Conservation (phyloP, 345 rosid species). For the Lumnitzera racemosa region DNA sequence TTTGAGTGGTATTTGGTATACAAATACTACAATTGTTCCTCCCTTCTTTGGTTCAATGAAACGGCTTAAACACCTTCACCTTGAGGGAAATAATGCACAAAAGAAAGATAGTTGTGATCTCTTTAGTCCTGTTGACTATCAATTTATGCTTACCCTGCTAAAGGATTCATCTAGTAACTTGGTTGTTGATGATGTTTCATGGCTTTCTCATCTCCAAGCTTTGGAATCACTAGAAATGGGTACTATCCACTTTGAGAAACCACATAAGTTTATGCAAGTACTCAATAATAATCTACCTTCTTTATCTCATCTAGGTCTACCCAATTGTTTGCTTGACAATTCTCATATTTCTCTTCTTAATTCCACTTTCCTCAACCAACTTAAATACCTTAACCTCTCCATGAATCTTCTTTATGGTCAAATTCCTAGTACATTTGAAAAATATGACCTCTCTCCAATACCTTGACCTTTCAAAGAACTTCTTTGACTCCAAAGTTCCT, state of each 20-base stretch:
- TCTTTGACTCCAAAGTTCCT: not conserved
- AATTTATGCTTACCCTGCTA: too few relatives aligned
- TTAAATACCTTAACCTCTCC: slow-evolving; percentile 2
- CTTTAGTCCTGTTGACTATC: too few relatives aligned
- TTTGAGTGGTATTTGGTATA: too few relatives aligned
- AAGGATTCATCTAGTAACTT: not conserved
- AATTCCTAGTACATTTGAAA: fast-evolving
- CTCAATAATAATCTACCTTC: slow-evolving; percentile 5
- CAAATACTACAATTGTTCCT: too few relatives aligned
- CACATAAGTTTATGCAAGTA: slow-evolving; percentile 3
- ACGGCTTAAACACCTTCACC: too few relatives aligned
- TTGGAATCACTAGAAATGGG: not conserved
- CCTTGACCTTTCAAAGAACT: slow-evolving; percentile 7
- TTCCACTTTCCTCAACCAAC: not conserved
- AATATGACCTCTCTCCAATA: slow-evolving; percentile 4
- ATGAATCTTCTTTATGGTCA: not conserved
- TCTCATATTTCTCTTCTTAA: slow-evolving; percentile 5
- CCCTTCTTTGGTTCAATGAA: not conserved
- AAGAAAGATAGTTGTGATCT: too few relatives aligned
- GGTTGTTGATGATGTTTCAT: not conserved
- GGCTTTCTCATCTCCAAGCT: slow-evolving; percentile 13
- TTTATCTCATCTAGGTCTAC: not conserved
- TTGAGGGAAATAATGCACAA: too few relatives aligned
- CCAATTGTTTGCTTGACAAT: not conserved
- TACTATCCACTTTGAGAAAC: not conserved